Evolutionary conservation across 208 protist genomes (phyloP).

Genomic region (Sergeia podlipaevii): DNA sequence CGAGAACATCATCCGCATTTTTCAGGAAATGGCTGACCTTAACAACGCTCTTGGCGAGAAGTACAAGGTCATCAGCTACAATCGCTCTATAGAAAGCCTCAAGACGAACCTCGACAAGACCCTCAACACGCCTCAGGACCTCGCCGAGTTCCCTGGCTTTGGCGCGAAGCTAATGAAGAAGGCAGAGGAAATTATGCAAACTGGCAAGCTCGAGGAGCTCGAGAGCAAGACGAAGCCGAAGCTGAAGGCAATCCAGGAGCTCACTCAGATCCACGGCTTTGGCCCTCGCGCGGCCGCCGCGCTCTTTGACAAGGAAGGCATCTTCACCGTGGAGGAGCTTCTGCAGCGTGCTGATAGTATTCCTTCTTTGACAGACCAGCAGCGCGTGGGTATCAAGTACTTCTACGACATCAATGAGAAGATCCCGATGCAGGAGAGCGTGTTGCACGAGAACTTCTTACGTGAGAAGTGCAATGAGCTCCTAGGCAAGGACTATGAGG

Average conservation of each 20-base stretch:
- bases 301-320: constrained; percentile 86
- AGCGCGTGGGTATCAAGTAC: constrained; percentile 86
- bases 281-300: constrained; percentile 75
- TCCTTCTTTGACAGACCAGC: constrained; percentile 67
- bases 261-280: constrained; percentile 88
- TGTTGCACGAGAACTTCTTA: constrained; percentile 81
- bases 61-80: constrained; percentile 86
- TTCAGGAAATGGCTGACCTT: constrained; percentile 85
- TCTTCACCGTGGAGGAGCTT: constrained; percentile 89
- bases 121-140: constrained; percentile 60
- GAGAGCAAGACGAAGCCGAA: constrained; percentile 90
- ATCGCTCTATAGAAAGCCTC: constrained; percentile 75
- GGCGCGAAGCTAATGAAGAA: constrained; percentile 84
- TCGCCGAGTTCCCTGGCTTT: constrained; percentile 72
- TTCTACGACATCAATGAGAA: constrained; percentile 91
- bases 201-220: constrained; percentile 85
- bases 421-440: constrained; percentile 90
- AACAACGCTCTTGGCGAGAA: constrained; percentile 88
- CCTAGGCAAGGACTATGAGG: constrained; percentile 69
- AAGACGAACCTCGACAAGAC: constrained; percentile 84
- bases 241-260: constrained; percentile 85
- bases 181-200: constrained; percentile 87
- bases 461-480: constrained; percentile 47
- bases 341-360: constrained; percentile 76
- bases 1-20: constrained; percentile 88